phyloP scores from a whole-genome alignment of 768 basidiomycete species.

The Leccinum disarticulatum region DNA sequence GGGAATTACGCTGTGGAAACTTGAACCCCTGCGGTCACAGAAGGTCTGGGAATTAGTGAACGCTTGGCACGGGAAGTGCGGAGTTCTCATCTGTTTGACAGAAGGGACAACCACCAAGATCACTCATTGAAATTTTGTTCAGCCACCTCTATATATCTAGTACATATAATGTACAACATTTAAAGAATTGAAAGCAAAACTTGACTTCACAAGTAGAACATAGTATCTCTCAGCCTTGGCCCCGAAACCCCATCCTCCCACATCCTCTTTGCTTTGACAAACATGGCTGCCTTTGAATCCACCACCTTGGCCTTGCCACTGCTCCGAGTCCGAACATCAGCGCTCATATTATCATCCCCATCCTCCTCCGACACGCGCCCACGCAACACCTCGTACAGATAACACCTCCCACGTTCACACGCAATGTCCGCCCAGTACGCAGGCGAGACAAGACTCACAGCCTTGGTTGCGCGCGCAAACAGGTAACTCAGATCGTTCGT shows the following conservation, averaged over 20 bases:
- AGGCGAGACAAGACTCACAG: slow-evolving; percentile 37
- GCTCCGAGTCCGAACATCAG: not conserved
- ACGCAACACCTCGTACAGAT: slow-evolving; percentile 45
- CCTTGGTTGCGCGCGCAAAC: slow-evolving; percentile 58
- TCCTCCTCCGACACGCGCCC: slow-evolving; percentile 13
- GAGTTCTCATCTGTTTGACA: too few species aligned
- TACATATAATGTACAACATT: too few species aligned
- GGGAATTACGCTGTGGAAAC: slow-evolving; percentile 65
- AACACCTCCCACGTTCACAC: slow-evolving; percentile 55
- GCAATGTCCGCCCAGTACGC: slow-evolving; percentile 47
- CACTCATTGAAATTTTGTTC: too few species aligned
- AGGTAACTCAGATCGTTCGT: slow-evolving; percentile 54
- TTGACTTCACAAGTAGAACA: slow-evolving; percentile 57
- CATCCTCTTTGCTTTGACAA: slow-evolving; percentile 45
- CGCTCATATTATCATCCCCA: not conserved
- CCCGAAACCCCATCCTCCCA: slow-evolving; percentile 62
- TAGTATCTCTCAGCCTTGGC: slow-evolving; percentile 53
- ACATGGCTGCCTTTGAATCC: slow-evolving; percentile 45
- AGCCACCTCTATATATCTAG: too few species aligned
- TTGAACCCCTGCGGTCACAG: not conserved
- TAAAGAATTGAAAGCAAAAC: too few species aligned
- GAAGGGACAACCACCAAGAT: too few species aligned
- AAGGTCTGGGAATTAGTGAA: too few species aligned
- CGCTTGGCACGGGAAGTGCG: too few species aligned
- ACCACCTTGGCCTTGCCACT: slow-evolving; percentile 20